Evolutionary conservation across 192 early-diverging fungal species (phyloP), one percentile per base, ranked within the genome.

Genomic region (Coemansia sp.): DNA sequence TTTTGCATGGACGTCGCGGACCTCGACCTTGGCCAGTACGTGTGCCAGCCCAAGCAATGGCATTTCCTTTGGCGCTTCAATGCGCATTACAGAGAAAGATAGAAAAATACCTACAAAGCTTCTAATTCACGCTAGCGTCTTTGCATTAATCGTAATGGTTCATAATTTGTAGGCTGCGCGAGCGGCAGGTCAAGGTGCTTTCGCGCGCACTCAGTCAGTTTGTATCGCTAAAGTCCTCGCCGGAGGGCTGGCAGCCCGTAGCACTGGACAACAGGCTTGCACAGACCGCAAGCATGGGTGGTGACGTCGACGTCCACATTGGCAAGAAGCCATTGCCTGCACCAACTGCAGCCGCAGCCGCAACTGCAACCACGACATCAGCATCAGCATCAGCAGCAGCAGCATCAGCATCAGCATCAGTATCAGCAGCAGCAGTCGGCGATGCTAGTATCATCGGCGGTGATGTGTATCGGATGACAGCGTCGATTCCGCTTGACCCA

Each of bases 401-500:
- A 61, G 43, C 29, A 43, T 39, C 26, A 49, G 53, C 7, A 16
- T 43, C 18, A n/a, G 16, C 43, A 20, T 7, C 3, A 18, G n/a
- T 20, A 20, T 1, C 43, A 15, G n/a, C 43, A 46, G n/a, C 0
- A 61, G 23, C 29, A 61, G 43, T 21, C n/a, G n/a, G n/a, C n/a
- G n/a, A n/a, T n/a, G n/a, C n/a, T n/a, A n/a, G n/a, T n/a, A n/a
- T n/a, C 39, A 61, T 40, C 9, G 45, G 29, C 42, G 53, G 48
- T 48, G 71, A 77, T 30, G 52, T 77, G 2, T 77, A 77, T 65
- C 74, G 79, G 20, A 68, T 77, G 58, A 77, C 79, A 3, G 74
- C 79, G 1, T 67, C 79, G 10, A 74, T 82, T 28, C 74, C 71
- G 18, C 49, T 82, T 39, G 74, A 82, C 52, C 49, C 64, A 7